Base-by-base conservation (phyloP, 495 filamentous ascomycete species). In the Aspergillus ellipticus region DNA sequence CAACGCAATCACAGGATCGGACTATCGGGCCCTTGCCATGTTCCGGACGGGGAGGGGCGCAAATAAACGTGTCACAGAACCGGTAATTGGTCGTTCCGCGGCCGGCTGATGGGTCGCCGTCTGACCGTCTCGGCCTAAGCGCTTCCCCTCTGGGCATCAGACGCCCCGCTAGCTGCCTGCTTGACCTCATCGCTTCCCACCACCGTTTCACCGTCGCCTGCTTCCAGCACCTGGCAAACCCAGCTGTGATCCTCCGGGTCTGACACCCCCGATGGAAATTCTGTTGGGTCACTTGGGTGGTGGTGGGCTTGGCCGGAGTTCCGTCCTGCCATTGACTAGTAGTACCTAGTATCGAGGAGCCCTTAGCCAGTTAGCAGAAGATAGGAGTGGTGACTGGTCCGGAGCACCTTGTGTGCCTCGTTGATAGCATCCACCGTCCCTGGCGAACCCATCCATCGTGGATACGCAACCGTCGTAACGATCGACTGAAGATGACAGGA, bases 51-150 rank as follows among this genome's bases (percentile, higher is more conserved):
- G 3, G 35, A 39, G 35, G 42, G 42, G 42, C 21, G 42, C 42
- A 45, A 54, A 58, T 41, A 48, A 57, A 57, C 43, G 55, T 58
- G 49, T 53, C 42, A 57, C 49, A 54, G 24, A 49, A 26, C 35
- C n/a, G 35, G 35, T 39, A 39, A 39, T 39, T 39, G 35, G 35
- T 39, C 11, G n/a, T 8, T n/a, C n/a, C n/a, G n/a, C n/a, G 33
- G 5, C 33, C 35, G 35, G 35, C 5, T n/a, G 11, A 39, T n/a
- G 35, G 35, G 35, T 39, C 29, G 43, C 48, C 26, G 54, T 51
- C 58, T 61, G 58, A 61, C 58, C 43, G 29, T 42, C 24, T 28
- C 24, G 24, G 24, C 7, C 24, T 28, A 28, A 28, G 24, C 24
- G 24, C 24, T 7, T 7, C 24, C 24, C 24, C 7, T 7, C 24